A percentile compares a stretch with the other conserved stretches of the same genome.
These are phyloP conservation scores for Chrysoporthe puriensis DNA, from an alignment of 2,329 filamentous ascomycete species.

Conservation along the genomic window DNA sequence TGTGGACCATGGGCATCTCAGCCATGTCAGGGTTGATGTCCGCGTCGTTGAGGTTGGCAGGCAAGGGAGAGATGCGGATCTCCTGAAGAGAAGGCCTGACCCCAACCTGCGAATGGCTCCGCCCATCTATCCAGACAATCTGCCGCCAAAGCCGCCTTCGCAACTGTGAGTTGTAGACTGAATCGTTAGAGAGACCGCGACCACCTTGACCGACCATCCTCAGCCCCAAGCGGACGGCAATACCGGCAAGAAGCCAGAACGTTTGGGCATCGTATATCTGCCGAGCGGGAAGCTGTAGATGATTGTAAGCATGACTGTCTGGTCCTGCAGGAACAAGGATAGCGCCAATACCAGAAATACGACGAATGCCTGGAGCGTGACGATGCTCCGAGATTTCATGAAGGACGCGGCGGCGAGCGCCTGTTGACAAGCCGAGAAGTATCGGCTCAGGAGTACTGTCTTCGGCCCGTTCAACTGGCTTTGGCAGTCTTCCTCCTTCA, in stretches of 20 bases:
- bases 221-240: constrained; percentile 26
- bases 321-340: too few relatives aligned
- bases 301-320: constrained; percentile 1
- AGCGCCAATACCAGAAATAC: constrained; percentile 22
- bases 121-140: constrained; percentile 29
- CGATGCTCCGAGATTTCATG: constrained; percentile 26
- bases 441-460: constrained; percentile 20
- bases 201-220: constrained; percentile 20
- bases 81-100: constrained; percentile 37
- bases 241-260: constrained; percentile 27
- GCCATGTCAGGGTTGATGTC: constrained; percentile 36
- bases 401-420: constrained; percentile 28
- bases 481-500: constrained; percentile 29
- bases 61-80: constrained; percentile 23
- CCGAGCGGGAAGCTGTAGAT: constrained; percentile 25
- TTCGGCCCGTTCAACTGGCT: constrained; percentile 23
- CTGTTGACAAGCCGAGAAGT: constrained; percentile 28
- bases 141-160: constrained; percentile 38
- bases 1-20: constrained; percentile 41
- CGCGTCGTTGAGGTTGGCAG: constrained; percentile 34
- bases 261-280: constrained; percentile 28
- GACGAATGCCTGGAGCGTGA: constrained; percentile 27
- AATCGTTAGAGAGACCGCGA: constrained; percentile 7
- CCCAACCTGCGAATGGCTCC: constrained; percentile 27
- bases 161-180: constrained; percentile 41